Base-by-base conservation (phyloP, 306 rosid genomes). In the Herpetospermum pedunculosum region DNA sequence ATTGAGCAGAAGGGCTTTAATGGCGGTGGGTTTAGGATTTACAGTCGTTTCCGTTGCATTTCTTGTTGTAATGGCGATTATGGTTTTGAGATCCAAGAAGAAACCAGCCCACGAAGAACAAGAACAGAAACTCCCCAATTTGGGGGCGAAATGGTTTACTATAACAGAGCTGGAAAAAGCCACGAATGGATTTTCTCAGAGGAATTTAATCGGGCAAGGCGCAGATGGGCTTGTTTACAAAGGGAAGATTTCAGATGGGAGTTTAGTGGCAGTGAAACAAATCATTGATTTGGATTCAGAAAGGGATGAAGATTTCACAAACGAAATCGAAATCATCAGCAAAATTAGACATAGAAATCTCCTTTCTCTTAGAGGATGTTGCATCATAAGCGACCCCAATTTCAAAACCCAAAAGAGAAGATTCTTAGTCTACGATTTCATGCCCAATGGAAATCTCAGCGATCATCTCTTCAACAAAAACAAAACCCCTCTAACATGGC, bases 291-390 rank as follows among this genome's bases (percentile, higher is more conserved):
- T 83, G 78, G 95, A 90, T 3, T 81, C 85, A 0, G 70, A 85
- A 80, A 88, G 92, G 40, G 94, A 92, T 40, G 94, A 92, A 69
- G 92, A 89, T 55, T 92, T 92, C 46, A 74, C 83, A 25, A 84
- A 92, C 79, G 98, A 92, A 53, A 89, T 92, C 1, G 94, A 85
- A 75, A 88, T 90, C 58, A 92, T 90, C 10, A 83, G 96, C 88
- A 92, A 87, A 75, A 88, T 89, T 0, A 82, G 89, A 78, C 98
- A 90, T 76, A 87, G 90, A 81, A 90, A 92, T 64, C 90, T 92
- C 29, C 83, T 92, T 32, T 60, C 95, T 41, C 85, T 92, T 1
- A 71, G 89, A 46, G 98, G 98, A 2, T 92, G 95, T 48, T 92
- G 98, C 15, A 89, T 92, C 35, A 16, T 88, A 4, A 85, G 90